Conservation (phyloP, 2,329 filamentous ascomycete genomes). For the Microdochium paspali region DNA sequence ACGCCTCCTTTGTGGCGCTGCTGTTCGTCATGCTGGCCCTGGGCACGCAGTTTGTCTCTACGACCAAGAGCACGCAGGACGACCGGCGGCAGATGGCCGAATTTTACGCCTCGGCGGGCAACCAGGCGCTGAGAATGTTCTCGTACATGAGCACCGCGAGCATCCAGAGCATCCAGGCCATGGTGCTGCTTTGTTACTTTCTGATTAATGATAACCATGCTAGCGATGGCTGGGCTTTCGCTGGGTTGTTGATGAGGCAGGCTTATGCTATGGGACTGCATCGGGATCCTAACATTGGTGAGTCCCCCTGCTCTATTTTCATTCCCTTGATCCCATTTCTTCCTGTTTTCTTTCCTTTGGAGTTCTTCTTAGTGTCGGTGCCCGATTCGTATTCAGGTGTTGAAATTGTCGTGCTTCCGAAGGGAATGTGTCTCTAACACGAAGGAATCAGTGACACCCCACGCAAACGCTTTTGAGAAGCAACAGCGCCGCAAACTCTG, state of each 20-base stretch:
- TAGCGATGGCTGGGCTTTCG: constrained; percentile 75
- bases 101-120: constrained; percentile 72
- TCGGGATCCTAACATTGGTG: constrained; percentile 65
- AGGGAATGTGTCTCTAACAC: constrained; percentile 2
- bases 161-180: constrained; percentile 64
- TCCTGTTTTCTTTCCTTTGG: no score
- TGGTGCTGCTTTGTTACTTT: constrained; percentile 77
- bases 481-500: constrained; percentile 72
- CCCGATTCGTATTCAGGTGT: no score
- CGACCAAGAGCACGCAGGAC: constrained; percentile 33
- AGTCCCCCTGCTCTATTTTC: no score
- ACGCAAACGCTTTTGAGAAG: constrained; percentile 61
- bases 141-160: constrained; percentile 71
- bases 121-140: constrained; percentile 66
- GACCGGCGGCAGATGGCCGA: constrained; percentile 69
- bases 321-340: no score
- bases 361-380: no score
- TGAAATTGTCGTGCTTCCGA: no score
- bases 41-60: constrained; percentile 67
- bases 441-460: constrained; percentile 42
- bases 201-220: constrained; percentile 81
- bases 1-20: constrained; percentile 62
- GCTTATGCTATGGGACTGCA: constrained; percentile 76
- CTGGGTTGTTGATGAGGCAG: constrained; percentile 66
- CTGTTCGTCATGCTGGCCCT: constrained; percentile 71